Conservation (phyloP, 2,329 filamentous ascomycete genomes). For the Zasmidium cellare region DNA sequence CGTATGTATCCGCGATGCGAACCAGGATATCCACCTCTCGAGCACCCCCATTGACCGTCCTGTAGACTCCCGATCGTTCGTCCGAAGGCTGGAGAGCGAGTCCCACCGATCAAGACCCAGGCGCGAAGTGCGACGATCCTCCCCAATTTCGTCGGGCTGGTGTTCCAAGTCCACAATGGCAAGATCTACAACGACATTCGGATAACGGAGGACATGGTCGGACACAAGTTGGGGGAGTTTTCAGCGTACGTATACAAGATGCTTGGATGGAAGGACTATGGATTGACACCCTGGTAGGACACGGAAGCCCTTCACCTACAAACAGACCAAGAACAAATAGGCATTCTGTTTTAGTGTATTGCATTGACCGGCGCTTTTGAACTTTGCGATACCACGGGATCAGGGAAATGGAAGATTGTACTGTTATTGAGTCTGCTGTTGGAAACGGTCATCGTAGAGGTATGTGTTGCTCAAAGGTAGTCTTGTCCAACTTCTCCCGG, state of each 20-base stretch:
- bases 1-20: slow-evolving; percentile 51
- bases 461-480: too few species aligned
- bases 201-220: slow-evolving; percentile 95
- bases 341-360: background rate
- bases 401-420: background rate
- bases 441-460: too few species aligned
- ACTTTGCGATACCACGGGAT: background rate
- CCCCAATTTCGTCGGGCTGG: slow-evolving; percentile 86
- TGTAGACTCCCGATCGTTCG: slow-evolving; percentile 62
- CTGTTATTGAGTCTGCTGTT: background rate
- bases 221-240: slow-evolving; percentile 92
- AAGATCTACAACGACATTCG: slow-evolving; percentile 79
- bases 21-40: background rate
- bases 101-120: slow-evolving; percentile 78
- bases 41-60: background rate
- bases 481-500: too few species aligned
- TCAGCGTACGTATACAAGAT: slow-evolving; percentile 64
- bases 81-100: slow-evolving; percentile 61
- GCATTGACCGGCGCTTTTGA: background rate
- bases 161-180: slow-evolving; percentile 89
- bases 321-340: slow-evolving; percentile 69
- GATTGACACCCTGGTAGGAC: slow-evolving; percentile 50
- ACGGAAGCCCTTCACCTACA: slow-evolving; percentile 67
- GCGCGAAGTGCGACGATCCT: slow-evolving; percentile 86
- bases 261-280: background rate